Base-by-base conservation (phyloP, 78 protist species). In the Isochrysis galbana region DNA sequence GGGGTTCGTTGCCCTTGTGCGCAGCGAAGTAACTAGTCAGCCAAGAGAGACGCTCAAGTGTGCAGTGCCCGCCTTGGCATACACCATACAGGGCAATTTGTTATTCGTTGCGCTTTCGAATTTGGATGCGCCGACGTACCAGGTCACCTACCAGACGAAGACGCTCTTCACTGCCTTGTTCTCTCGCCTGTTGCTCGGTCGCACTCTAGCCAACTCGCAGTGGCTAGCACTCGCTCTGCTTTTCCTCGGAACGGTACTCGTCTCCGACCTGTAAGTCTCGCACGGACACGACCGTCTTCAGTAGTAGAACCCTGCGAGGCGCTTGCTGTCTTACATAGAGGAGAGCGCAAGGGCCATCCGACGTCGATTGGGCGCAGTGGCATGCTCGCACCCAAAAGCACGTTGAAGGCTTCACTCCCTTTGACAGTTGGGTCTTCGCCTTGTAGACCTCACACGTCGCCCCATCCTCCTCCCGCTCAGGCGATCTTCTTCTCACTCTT, bases 11-110 rank as follows among this genome's bases (percentile, higher is more conserved):
- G 32, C 11, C 34, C 34, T 22, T 1, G 34, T 36, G 17, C 72
- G 1, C 39, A 25, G 70, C 55, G 25, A 92, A 39, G 45, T 94
- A 19, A 22, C 91, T 54, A 39, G 4, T 23, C 29, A 67, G 51
- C 94, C 82, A 0, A 26, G 44, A 22, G 95, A 91, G 38, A 88
- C 94, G 41, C 21, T 69, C 36, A 94, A 92, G 41, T 19, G 94
- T 5, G 39, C 47, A 39, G 93, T 96, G 7, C 97, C 97, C 2
- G 95, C 97, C 7, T 3, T 39, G 1, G 41, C 94, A 36, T 96
- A 94, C 94, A 93, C 95, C 26, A 10, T 96, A 1, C 98, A 96
- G 70, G 90, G 91, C 86, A 95, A 94, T 83, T 90, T 96, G 23
- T 95, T 87, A 48, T 96, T 84, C 70, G 67, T 95, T 22, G 97